Evolutionary conservation across 768 basidiomycete species (phyloP), one percentile per base, ranked within the genome.

Genomic region (Trametes meyenii): DNA sequence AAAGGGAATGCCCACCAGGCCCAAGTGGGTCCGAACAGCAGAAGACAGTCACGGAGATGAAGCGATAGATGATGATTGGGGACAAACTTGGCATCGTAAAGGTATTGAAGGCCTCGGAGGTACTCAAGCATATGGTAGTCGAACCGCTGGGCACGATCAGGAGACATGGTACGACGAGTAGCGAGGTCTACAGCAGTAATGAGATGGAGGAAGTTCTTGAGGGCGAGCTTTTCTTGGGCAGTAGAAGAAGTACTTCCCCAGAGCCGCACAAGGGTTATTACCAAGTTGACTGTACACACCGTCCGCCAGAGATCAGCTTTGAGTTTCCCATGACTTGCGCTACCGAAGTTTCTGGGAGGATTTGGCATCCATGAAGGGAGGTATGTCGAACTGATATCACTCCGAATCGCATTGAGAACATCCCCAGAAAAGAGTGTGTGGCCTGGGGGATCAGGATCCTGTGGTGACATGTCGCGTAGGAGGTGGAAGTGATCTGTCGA

Each of bases 191-290:
- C 63, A 2, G 60, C 54, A 8, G 17, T 4, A 24, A 50, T 49
- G 10, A 60, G 59, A 24, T 60, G 51, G 10, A 60, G 19, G 26
- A 54, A 60, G 21, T 60, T 60, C 21, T 51, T 21, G 8, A 60
- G 21, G 10, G 35, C 17, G 0, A 21, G n/a, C 16, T 26, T 33
- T 3, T 71, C 48, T 1, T 68, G 46, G 8, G 43, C 55, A 1
- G 55, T 50, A 4, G 58, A 29, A 2, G 10, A 14, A 3, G 43
- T 14, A 3, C 33, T 17, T n/a, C 73, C 70, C 79, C 78, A 80
- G 0, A 79, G 67, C 2, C 74, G 66, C 17, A 71, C 66, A 0
- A 80, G 65, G 0, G 77, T 75, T n/a, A 76, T 66, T 3, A 73
- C 73, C n/a, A 79, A 66, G 54, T 77, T 69, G n/a, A 78, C 54